Base-by-base conservation (phyloP, 148 eudicot species). In the Rhododendron vialii region DNA sequence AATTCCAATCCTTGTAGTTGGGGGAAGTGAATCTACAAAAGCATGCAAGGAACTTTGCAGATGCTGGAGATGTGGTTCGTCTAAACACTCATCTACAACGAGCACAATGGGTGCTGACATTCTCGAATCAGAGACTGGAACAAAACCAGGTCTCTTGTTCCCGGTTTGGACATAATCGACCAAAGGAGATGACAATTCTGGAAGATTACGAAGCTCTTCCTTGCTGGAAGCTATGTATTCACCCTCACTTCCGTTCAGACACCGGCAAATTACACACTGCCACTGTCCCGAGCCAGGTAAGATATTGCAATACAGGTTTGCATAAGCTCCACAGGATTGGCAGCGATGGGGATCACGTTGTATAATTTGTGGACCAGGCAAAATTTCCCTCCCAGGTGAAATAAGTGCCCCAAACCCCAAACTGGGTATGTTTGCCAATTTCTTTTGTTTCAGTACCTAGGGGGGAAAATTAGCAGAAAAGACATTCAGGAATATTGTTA, bases 11-110 rank as follows among this genome's bases (percentile, higher is more conserved):
- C 98, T 92, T 35, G 98, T 92, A 9, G 95, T 91, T 2, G 94
- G 96, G 78, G 98, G 93, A 55, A 97, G 94, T 18, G 99, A 95
- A 89, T 97, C 99, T 36, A 93, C 89, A 93, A 97, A 95, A 65
- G 98, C 98, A 87, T 96, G 98, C 89, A 96, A 89, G 65, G 99
- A 96, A 86, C 98, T 92, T 85, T 96, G 99, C 67, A 96, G 81
- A 92, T 96, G 74, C 88, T 95, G 98, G 51, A 96, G 93, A 86
- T 96, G 96, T 61, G 92, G 88, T 89, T 93, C 98, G 61, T 96
- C 99, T 86, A 95, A 90, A 88, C 94, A 92, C 82, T 95, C 99
- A 38, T 96, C 99, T 82, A 96, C 90, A 69, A 96, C 95, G 13
- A 96, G 95, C 50, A 96, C 88, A 86, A 96, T 65, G 8, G 99